Base-by-base conservation (phyloP, 345 rosid species). In the Salix caprea region DNA sequence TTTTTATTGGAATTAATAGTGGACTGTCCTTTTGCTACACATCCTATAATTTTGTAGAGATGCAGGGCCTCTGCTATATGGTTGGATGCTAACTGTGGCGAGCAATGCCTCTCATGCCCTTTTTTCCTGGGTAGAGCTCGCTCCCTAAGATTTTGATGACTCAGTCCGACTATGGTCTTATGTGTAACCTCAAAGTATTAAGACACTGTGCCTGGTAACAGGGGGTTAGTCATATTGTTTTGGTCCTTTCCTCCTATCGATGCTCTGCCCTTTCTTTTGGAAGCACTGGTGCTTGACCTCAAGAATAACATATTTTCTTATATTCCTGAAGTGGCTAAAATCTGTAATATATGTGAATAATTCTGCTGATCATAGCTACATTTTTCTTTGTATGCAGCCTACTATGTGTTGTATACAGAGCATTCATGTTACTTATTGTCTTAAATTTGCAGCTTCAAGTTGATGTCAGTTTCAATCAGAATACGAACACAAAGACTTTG, bases 391-490 rank as follows among this genome's bases (percentile, higher is more conserved):
- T 26, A 13, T 34, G 19, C 30, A 2, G 19, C 54, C 11, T 8
- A 34, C 30, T 58, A 40, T 62, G 42, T 37, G 61, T 56, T 65
- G 15, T 37, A 2, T 73, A 21, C 30, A 48, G 65, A 66, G 50
- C 52, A 61, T 74, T 79, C 75, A 72, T 54, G 56, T 16, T 79
- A 28, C 71, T 46, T 82, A 56, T 71, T 86, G 65, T 79, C 76
- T 74, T 26, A 26, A 15, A 68, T 75, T 23, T 88, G 86, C 86
- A 96, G 99, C 97, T 92, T 74, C 98, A 96, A 88, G 97, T 88
- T 18, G 99, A 96, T 80, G 88, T 91, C 73, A 90, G 93, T 77
- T 78, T 91, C 85, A 85, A 77, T 86, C 98, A 90, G 79, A 96
- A 85, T 81, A 74, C 85, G 39, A 91, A 82, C 88, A 78, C 92